Conservation (phyloP, 805 yeast species). For the Candida pseudofarinosa region DNA sequence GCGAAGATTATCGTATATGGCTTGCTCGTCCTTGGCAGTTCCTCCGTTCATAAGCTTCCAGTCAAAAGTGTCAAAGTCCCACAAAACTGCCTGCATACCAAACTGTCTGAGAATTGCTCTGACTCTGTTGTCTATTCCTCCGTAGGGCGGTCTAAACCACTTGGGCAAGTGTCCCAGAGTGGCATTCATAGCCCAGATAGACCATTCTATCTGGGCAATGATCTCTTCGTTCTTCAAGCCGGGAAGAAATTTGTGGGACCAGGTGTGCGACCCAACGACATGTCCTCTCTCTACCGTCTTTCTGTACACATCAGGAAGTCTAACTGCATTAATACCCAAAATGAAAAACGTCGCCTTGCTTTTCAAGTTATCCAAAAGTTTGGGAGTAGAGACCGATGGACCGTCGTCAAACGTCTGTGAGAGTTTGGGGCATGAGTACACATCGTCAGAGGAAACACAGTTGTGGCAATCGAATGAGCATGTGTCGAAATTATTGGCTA, state of each 20-base stretch:
- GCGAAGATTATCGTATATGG: conserved; percentile 53
- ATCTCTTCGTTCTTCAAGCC: conserved; percentile 72
- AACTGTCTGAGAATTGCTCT: conserved; percentile 75
- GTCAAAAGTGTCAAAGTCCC: conserved; percentile 91
- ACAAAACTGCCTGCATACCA: conserved; percentile 81
- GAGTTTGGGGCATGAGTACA: conserved; percentile 65
- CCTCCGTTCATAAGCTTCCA: conserved; percentile 59
- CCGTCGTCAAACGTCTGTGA: conserved; percentile 96
- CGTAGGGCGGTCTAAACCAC: conserved; percentile 96
- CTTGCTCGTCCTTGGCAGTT: conserved; percentile 42
- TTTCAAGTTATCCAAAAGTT: conserved; percentile 50
- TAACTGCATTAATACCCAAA: conserved; percentile 75
- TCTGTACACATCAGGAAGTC: conserved; percentile 69
- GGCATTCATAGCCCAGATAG: conserved; percentile 97
- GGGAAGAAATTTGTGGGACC: conserved; percentile 89
- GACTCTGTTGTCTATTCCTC: conserved; percentile 86
- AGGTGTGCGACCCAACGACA: conserved; percentile 81
- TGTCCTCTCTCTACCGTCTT: conserved; percentile 62
- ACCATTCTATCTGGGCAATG: conserved; percentile 90
- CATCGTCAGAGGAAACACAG: conserved; percentile 75
- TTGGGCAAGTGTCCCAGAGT: conserved; percentile 83
- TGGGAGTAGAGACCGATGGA: conserved; percentile 70
- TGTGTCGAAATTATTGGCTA: conserved; percentile 34
- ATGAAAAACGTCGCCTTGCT: conserved; percentile 75
- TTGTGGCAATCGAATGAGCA: conserved; percentile 87